Base-by-base conservation (phyloP, 257 asterid species). In the Capsicum pubescens region DNA sequence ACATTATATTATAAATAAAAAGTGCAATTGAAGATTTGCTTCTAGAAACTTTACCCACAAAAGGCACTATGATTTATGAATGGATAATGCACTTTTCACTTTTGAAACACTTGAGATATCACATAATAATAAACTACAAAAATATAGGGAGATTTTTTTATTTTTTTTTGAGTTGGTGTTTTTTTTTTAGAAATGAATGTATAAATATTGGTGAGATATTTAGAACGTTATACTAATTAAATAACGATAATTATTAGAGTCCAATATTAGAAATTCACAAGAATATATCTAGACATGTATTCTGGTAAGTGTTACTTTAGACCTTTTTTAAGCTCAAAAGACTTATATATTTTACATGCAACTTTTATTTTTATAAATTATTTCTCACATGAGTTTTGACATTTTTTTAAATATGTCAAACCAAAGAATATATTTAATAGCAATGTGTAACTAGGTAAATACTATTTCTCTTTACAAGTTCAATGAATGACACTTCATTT, bases 1-100 rank as follows among this genome's bases (percentile, higher is more conserved):
- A 21, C 46, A 74, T 7, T 12, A 74, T 13, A 52, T 11, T 14
- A 68, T 68, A 68, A 7, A 76, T 76, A 13, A 21, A 52, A 76
- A 76, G 64, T 76, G 64, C 63, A 76, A 76, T 14, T 77, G 7
- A 77, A 48, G 64, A 77, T 14, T 64, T 26, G 44, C 14, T 52
- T 77, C 81, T 77, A 77, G 81, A 77, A 77, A 52, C 81, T 54
- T 26, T 54, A 55, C 81, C 63, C 81, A 76, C 63, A 76, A 52
- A 13, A 76, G 17, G 21, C 21, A 44, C 6, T 7, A 50, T 48
- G 44, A 26, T 26, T 39, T 39, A 52, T 76, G 81, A 26, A 76
- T 74, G 42, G 80, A 76, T 76, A 76, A 8, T 32, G 21, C 81
- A 76, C 48, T 26, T 52, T 50, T 52, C 50, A 72, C 60, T 72